phyloP scores from a whole-genome alignment of 495 filamentous ascomycete species.

The Penicillium cataractarum region DNA sequence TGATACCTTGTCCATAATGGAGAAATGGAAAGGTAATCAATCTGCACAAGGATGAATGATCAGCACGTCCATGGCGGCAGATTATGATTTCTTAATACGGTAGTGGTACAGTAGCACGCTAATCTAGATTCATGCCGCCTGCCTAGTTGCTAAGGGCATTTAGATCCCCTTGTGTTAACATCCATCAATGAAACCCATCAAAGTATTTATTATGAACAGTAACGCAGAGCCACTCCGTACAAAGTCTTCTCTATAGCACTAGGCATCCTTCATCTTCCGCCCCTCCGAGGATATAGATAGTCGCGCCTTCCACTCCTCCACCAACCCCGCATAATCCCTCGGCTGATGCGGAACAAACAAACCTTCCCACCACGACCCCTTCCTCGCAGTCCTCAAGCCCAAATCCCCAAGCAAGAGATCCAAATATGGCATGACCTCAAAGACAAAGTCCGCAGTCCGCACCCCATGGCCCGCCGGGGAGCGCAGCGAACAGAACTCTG shows the following conservation, averaged over 20 bases:
- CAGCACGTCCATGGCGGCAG: no score
- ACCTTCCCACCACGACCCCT: constrained; percentile 12
- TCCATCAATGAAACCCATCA: no score
- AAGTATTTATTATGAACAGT: constrained; percentile 5
- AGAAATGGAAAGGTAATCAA: no score
- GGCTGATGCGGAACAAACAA: constrained; percentile 14
- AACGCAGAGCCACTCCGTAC: constrained; percentile 7
- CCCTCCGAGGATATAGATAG: constrained; percentile 7
- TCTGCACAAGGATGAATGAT: no score
- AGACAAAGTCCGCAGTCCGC: constrained; percentile 17
- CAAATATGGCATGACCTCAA: constrained; percentile 16
- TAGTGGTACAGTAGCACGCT: no score
- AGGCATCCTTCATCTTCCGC: constrained; percentile 15
- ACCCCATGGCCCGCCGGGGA: constrained; percentile 15
- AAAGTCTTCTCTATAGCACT: constrained; percentile 7
- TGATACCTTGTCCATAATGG: no score
- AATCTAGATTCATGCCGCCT: no score
- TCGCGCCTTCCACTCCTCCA: constrained; percentile 15
- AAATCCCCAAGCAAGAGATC: constrained; percentile 16
- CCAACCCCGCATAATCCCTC: constrained; percentile 16
- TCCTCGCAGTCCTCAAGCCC: constrained; percentile 14
- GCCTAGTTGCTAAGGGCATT: no score
- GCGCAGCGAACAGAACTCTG: constrained; percentile 18
- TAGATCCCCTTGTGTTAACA: no score
- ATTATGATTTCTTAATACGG: no score